Conservation (phyloP, 108 stramenopile species). For the Chaetoceros tenuissimus region DNA sequence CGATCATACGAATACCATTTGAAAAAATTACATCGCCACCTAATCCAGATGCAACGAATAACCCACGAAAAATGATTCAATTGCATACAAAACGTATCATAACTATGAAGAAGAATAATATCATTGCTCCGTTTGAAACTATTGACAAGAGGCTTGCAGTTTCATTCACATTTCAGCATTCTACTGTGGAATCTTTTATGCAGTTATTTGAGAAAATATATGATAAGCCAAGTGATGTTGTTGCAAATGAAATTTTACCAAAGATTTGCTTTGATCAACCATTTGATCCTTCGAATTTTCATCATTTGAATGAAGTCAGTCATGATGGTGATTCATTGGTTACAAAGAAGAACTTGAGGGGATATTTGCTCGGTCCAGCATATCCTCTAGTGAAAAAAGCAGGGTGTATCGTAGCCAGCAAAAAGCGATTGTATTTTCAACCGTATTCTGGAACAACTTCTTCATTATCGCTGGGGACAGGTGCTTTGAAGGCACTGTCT, state of each 20-base stretch:
- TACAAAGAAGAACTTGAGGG: constrained; percentile 33
- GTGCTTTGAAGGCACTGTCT: constrained; percentile 6
- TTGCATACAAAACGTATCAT: constrained; percentile 32
- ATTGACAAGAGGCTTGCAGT: constrained; percentile 35
- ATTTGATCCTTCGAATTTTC: constrained; percentile 55
- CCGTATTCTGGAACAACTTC: constrained; percentile 28
- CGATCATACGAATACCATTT: constrained; percentile 66
- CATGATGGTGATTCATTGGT: no score
- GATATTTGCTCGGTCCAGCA: constrained; percentile 20
- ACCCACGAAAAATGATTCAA: constrained; percentile 5
- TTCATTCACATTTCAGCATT: constrained; percentile 65
- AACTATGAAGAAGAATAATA: constrained; percentile 51
- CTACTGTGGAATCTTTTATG: constrained; percentile 40
- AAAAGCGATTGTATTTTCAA: constrained; percentile 69
- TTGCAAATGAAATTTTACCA: constrained; percentile 34
- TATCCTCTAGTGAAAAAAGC: constrained; percentile 45
- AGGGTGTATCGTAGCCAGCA: constrained; percentile 54
- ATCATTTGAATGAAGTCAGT: constrained; percentile 54
- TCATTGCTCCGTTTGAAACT: constrained; percentile 45
- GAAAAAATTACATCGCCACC: constrained; percentile 41
- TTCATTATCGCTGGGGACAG: constrained; percentile 2
- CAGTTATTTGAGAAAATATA: constrained; percentile 40
- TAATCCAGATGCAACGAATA: constrained; percentile 1
- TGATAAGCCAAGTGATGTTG: constrained; percentile 17
- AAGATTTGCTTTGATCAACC: constrained; percentile 52